Base-by-base conservation (phyloP, 2,329 filamentous ascomycete genomes). In the Tetracladium maxilliforme region DNA sequence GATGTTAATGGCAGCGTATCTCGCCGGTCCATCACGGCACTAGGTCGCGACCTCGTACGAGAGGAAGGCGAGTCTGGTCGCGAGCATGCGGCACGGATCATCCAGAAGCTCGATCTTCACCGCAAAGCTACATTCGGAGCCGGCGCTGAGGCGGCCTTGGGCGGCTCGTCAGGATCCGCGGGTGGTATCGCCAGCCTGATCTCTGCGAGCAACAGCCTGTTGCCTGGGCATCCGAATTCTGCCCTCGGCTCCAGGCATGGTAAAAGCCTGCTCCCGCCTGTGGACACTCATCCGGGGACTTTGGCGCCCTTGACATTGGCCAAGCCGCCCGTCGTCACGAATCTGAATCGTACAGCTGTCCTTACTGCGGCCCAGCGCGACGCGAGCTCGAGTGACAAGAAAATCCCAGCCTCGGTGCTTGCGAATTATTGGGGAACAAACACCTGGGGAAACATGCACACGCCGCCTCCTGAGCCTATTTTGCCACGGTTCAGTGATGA, bases 391-490 rank as follows among this genome's bases (percentile, higher is more conserved):
- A n/a, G n/a, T n/a, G n/a, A n/a, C n/a, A n/a, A n/a, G n/a, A n/a
- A n/a, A n/a, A n/a, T 64, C n/a, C 82, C 86, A 2, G 80, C 79
- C 24, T 83, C 82, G 10, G 72, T 94, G 32, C 70, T 93, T 58
- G 86, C 86, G 16, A 95, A 95, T 45, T 67, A 92, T 28, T 95
- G 87, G 87, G 87, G 87, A 24, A 92, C 75, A 41, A 78, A 72
- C 29, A 75, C 84, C 23, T 93, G 84, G 81, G 70, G 70, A 10
- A 67, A n/a, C n/a, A n/a, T n/a, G n/a, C n/a, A n/a, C n/a, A n/a
- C n/a, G n/a, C n/a, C n/a, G n/a, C n/a, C n/a, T n/a, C n/a, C n/a
- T n/a, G n/a, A n/a, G n/a, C n/a, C n/a, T n/a, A n/a, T n/a, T n/a
- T n/a, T n/a, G n/a, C n/a, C n/a, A n/a, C n/a, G n/a, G n/a, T n/a